Evolutionary conservation across 805 yeast genomes (phyloP).

Genomic region (Kurtzmaniella cleridarum): DNA sequence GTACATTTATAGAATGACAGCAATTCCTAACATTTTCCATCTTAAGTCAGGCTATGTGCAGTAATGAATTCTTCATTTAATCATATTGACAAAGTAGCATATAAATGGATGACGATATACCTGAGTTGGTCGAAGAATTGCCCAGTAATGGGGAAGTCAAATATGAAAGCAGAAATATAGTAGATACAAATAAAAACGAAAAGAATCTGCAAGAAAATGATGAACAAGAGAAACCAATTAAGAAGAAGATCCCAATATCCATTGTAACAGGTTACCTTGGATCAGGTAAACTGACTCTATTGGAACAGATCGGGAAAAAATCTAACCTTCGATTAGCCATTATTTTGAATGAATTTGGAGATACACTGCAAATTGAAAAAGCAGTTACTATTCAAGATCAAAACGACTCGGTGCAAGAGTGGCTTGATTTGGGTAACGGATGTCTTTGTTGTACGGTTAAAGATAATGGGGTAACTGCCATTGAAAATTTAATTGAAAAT

Average conservation of each 20-base stretch:
- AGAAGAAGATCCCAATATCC: conserved; percentile 74
- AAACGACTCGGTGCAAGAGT: conserved; percentile 65
- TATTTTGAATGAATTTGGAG: conserved; percentile 88
- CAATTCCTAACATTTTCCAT: no score
- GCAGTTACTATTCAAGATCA: conserved; percentile 65
- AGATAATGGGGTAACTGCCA: conserved; percentile 91
- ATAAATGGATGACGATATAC: conserved; percentile 24
- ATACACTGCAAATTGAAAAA: conserved; percentile 84
- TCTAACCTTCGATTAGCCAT: conserved; percentile 80
- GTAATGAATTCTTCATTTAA: neutral
- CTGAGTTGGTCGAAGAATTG: conserved; percentile 26
- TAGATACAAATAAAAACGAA: conserved; percentile 7
- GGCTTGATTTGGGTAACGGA: conserved; percentile 96
- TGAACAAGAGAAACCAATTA: conserved; percentile 6
- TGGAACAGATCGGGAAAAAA: conserved; percentile 65
- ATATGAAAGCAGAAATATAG: conserved; percentile 8
- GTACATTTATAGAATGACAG: no score
- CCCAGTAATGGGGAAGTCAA: conserved; percentile 2
- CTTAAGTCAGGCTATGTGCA: no score
- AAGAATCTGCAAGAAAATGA: conserved; percentile 7
- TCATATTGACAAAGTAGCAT: neutral
- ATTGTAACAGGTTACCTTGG: conserved; percentile 94
- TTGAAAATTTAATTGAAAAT: conserved; percentile 75
- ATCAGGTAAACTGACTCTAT: conserved; percentile 85
- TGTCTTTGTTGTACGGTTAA: conserved; percentile 95